Conservation (phyloP, 768 basidiomycete genomes). For the Infundibulicybe gibba region DNA sequence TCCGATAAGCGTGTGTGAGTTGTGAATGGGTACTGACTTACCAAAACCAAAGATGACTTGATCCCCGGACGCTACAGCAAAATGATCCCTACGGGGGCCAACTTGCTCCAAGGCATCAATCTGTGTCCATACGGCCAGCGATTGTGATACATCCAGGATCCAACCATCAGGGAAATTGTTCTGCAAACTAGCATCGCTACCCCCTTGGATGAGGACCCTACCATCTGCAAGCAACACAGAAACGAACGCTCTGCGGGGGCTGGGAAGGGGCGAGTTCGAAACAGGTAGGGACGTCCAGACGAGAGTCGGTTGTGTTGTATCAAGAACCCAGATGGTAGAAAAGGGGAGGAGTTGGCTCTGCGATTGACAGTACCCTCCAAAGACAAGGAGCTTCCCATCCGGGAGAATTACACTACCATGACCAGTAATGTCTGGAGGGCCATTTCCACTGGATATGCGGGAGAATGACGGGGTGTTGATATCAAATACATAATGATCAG, state of each 20-base stretch:
- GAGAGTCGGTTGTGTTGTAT: conserved; percentile 44
- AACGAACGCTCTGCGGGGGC: conserved; percentile 62
- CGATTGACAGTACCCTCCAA: conserved; percentile 68
- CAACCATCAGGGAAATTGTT: conserved; percentile 63
- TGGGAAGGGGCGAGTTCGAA: conserved; percentile 38
- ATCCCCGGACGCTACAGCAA: conserved; percentile 56
- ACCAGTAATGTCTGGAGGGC: conserved; percentile 68
- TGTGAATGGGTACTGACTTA: conserved; percentile 27
- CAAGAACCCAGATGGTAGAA: conserved; percentile 56
- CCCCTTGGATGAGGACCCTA: conserved; percentile 75
- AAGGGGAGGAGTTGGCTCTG: conserved; percentile 48
- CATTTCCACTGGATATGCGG: conserved; percentile 46
- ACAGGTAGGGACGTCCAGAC: conserved; percentile 49
- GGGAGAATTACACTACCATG: conserved; percentile 68
- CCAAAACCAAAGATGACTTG: conserved; percentile 78
- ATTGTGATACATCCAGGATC: conserved; percentile 56
- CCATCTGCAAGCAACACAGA: conserved; percentile 45
- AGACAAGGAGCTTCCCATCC: conserved; percentile 65
- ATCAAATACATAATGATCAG: conserved; percentile 63
- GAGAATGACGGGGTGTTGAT: conserved; percentile 48
- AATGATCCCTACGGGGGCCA: conserved; percentile 70
- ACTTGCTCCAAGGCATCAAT: conserved; percentile 51
- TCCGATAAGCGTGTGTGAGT: neutral
- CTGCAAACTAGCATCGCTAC: conserved; percentile 56
- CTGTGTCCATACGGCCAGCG: conserved; percentile 57